Conservation (phyloP, 768 basidiomycete genomes). For the Kwoniella newhampshirensis region DNA sequence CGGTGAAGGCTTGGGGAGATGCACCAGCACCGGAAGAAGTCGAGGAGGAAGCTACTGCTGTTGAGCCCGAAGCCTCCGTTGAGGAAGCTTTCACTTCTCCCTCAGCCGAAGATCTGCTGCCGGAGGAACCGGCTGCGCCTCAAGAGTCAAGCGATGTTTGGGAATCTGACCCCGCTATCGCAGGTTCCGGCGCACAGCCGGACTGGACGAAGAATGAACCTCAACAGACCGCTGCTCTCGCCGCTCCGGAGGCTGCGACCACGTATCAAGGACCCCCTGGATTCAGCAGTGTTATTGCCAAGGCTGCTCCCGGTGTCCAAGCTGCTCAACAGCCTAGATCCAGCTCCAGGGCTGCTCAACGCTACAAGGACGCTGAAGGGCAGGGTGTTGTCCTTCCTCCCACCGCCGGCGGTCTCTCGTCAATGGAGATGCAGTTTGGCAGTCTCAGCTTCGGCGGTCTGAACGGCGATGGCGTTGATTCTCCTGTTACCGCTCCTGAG, state of each 20-base stretch:
- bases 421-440: slow-evolving; percentile 54
- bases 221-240: slow-evolving; percentile 21
- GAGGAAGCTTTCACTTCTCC: slow-evolving; percentile 24
- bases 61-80: slow-evolving; percentile 12
- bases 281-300: slow-evolving; percentile 45
- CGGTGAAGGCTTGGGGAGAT: slow-evolving; percentile 32
- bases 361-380: slow-evolving; percentile 51
- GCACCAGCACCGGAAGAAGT: slow-evolving; percentile 33
- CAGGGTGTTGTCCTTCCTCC: slow-evolving; percentile 54
- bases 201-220: slow-evolving; percentile 37
- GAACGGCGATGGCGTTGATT: slow-evolving; percentile 44
- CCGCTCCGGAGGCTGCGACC: slow-evolving; percentile 43
- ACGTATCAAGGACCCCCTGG: slow-evolving; percentile 54
- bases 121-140: slow-evolving; percentile 21
- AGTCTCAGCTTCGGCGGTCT: slow-evolving; percentile 53
- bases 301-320: slow-evolving; percentile 27
- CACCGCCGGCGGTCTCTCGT: slow-evolving; percentile 30
- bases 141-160: slow-evolving; percentile 27
- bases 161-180: slow-evolving; percentile 43
- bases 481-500: slow-evolving; percentile 28
- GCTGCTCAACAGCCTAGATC: slow-evolving; percentile 42
- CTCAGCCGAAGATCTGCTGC: slow-evolving; percentile 14
- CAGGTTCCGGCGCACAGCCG: slow-evolving; percentile 39
- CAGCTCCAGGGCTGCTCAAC: slow-evolving; percentile 43
- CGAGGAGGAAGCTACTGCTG: slow-evolving; percentile 32